Conservation (phyloP, 2,329 filamentous ascomycete species). For the Ceratocystis albifundus region DNA sequence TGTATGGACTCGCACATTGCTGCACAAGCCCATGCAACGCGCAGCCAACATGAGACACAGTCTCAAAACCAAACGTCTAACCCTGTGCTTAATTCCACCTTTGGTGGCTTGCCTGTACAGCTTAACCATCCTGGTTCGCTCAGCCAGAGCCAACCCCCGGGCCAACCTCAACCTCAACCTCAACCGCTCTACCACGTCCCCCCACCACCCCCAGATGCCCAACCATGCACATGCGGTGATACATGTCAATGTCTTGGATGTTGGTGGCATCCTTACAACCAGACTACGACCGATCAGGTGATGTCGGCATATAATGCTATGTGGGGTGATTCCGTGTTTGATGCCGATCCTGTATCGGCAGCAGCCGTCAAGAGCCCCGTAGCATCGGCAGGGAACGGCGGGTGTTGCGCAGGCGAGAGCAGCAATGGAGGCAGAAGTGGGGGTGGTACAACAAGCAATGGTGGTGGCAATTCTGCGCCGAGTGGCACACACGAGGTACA, state of each 20-base stretch:
- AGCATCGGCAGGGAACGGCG: not conserved
- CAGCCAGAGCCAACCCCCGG: not conserved
- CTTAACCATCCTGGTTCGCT: not conserved
- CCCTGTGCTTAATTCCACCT: not conserved
- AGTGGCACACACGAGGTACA: not conserved
- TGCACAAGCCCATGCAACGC: not conserved
- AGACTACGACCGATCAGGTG: constrained; percentile 46
- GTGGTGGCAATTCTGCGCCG: not conserved
- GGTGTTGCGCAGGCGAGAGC: not conserved
- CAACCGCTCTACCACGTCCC: constrained; percentile 14
- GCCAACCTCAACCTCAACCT: not conserved
- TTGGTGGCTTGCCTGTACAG: not conserved
- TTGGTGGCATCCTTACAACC: constrained; percentile 55
- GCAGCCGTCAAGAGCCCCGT: constrained; percentile 27
- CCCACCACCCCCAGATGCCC: constrained; percentile 30
- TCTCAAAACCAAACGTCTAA: not conserved
- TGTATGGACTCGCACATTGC: constrained; percentile 33
- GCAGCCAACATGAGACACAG: not conserved
- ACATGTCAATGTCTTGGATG: constrained; percentile 57
- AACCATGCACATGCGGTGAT: constrained; percentile 51
- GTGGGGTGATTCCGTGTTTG: constrained; percentile 30
- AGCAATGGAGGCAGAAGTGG: not conserved
- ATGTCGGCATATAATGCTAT: constrained; percentile 38
- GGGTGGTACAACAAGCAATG: not conserved
- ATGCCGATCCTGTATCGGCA: constrained; percentile 7